Evolutionary conservation across 2,329 filamentous ascomycete species (phyloP), one percentile per base, ranked within the genome.

Genomic region (Monosporascus sp.): DNA sequence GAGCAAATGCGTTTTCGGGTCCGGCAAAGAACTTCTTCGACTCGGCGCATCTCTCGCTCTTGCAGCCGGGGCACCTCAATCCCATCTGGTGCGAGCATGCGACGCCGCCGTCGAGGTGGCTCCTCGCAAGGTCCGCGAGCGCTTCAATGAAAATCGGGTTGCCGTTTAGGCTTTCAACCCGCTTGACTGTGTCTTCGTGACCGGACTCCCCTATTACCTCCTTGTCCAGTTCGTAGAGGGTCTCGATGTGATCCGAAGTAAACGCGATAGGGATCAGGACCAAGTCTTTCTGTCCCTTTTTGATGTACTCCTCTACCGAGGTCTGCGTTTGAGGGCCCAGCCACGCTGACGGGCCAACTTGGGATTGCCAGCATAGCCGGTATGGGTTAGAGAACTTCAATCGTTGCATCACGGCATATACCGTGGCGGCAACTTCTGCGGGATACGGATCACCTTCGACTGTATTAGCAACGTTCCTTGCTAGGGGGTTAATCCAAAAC

Each of bases 241-340:
- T 99, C 74, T 99, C 94, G 61, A 99, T 99, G 68, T 99, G 94
- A 65, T 99, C 94, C n/a, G 90, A 96, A 0, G 94, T 99, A 69
- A 99, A 99, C 6, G 94, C 94, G 60, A 99, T 95, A 0, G 94
- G 94, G 52, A 99, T 91, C 7, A 99, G 78, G 1, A 97, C 79
- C 51, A 99, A 78, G 67, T 99, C 91, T 52, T 87, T 96, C 66
- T 97, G 89, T 1, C 93, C 94, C 72, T 94, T 91, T 67, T 88
- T 84, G 60, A 97, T 85, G 68, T 97, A 95, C 55, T 91, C 81
- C 67, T 92, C 85, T 11, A 99, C 94, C 0, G 92, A 93, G 60
- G 87, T 85, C 55, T 87, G 86, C 0, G 94, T 99, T 71, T 99
- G 94, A 11, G 94, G 92, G 22, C 94, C 94, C 8, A 99, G 79